Evolutionary conservation across 1,284 basidiomycete genomes (phyloP), one percentile per base, ranked within the genome.

Genomic region (Afroboletus lepidellus): DNA sequence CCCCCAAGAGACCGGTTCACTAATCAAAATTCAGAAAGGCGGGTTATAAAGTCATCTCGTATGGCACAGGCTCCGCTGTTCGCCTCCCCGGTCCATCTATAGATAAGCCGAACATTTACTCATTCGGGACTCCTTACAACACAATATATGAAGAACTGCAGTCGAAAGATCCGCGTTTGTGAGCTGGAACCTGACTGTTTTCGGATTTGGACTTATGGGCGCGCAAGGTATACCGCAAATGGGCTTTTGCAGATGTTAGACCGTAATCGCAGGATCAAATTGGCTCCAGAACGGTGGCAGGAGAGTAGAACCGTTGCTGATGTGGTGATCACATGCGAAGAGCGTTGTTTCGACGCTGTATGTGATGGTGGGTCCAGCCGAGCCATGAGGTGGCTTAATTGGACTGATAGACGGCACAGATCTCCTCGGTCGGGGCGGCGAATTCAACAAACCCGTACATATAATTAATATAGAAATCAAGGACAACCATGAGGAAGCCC

Each of bases 381-480:
- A 30, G 27, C 51, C 38, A 53, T 48, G 53, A 51, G 23, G 48
- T 27, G 44, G 43, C 38, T 50, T 41, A 53, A 41, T 55, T 47
- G 53, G 44, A 27, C 45, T 45, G 48, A 58, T 62, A 38, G 58
- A 52, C 13, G 38, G 32, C 15, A 20, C 59, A 97, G 97, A 99
- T 74, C 75, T 99, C 18, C 77, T 99, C 54, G 76, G 79, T 37
- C 81, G 93, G 56, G 94, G 94, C 24, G 92, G 95, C 2, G 96
- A 99, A 56, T 86, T 87, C 66, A 98, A 95, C 73, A 86, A 89
- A 50, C 87, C 94, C 0, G 94, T 99, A 21, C 97, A 99, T 70
- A 74, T 99, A 50, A 94, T 99, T 70, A 99, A 99, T 71, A 83
- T 99, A 55, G 97, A 99, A 69, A 99, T 99, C 74, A 98, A 92